Base-by-base conservation (phyloP, 2,329 filamentous ascomycete species). In the Epichloe typhina region DNA sequence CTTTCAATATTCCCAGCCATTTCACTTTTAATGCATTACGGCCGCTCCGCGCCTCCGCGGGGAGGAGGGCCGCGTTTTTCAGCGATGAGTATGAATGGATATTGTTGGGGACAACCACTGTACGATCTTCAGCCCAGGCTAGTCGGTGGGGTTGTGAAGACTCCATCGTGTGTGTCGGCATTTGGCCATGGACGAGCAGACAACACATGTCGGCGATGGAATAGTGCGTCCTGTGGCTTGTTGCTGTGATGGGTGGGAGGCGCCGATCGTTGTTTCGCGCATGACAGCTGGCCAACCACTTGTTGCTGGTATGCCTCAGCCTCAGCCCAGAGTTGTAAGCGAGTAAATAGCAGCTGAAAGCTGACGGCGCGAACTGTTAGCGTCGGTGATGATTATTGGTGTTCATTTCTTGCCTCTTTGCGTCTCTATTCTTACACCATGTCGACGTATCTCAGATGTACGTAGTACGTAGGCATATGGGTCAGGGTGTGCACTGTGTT, bases 201-300 rank as follows among this genome's bases (percentile, higher is more conserved):
- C 36, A 8, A 31, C n/a, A 2, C 3, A 38, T n/a, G 36, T n/a
- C 0, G 13, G 35, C 15, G 37, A 41, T 11, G 3, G 40, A 37
- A 44, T 11, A 17, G 33, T 11, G 33, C 26, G 21, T 33, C 13
- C 35, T 42, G 43, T 50, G 42, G 49, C 49, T 38, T 50, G 31
- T 12, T 11, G 41, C 38, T 45, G 41, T 35, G 42, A 43, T 36
- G 23, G 49, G 37, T 23, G 38, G 37, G 38, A 41, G 42, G 36
- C 49, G 43, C 26, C 37, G 42, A 50, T 36, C 43, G 26, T 35
- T 46, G 49, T 46, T 37, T 38, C 39, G n/a, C 37, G 37, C 43
- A 35, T 50, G 49, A 42, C 49, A 41, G 19, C 19, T 26, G 26
- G 26, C 26, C 26, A 26, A 26, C 26, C 26, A 26, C 26, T 26